Conservation (phyloP, 2,329 filamentous ascomycete genomes). For the Paraphaeosphaeria minitans region DNA sequence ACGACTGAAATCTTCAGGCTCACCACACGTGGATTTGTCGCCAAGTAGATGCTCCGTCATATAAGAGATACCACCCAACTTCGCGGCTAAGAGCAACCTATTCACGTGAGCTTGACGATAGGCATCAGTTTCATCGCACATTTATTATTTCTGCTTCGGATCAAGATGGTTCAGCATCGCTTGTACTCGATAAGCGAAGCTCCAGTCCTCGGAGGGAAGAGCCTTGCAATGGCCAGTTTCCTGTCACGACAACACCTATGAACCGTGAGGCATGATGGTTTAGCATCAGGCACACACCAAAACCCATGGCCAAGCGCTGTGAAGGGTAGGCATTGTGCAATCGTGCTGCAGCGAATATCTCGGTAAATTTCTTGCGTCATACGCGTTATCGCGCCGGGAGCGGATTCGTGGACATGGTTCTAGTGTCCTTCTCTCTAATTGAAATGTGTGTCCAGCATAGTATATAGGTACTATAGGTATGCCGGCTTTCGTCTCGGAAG, state of each 20-base stretch:
- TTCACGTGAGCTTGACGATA: no score
- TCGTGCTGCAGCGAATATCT: neutral
- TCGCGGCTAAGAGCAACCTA: no score
- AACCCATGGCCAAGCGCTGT: neutral
- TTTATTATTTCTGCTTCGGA: no score
- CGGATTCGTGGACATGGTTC: slow-evolving; percentile 14
- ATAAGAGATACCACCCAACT: no score
- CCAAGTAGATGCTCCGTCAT: no score
- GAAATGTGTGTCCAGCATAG: neutral
- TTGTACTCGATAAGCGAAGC: no score
- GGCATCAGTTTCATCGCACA: no score
- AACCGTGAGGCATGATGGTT: neutral
- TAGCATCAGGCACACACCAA: neutral
- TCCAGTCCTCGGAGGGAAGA: neutral
- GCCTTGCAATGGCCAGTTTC: neutral
- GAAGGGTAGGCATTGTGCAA: neutral
- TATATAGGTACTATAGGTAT: no score
- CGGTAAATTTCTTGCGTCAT: neutral
- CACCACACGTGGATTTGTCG: no score
- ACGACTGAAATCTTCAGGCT: no score
- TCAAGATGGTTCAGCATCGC: no score
- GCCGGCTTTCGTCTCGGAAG: slow-evolving; percentile 3
- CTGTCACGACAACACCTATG: neutral
- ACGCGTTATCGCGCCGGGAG: neutral
- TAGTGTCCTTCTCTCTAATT: slow-evolving; percentile 7